A percentile compares a stretch with the other conserved stretches of the same genome.
Conservation (phyloP, 192 early-diverging fungal genomes). For the Chytriomyces sp. region DNA sequence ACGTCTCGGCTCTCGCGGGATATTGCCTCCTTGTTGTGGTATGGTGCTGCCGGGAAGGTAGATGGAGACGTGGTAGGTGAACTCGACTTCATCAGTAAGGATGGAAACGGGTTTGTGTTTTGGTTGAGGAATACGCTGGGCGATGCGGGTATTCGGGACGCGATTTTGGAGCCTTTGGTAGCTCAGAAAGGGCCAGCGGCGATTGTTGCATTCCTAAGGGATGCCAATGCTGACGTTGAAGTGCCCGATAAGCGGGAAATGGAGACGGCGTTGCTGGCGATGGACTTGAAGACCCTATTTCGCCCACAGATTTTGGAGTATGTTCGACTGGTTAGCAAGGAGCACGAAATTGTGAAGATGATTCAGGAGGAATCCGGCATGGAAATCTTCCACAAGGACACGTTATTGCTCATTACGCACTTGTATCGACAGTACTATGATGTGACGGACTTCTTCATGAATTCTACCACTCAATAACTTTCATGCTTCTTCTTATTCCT, state of each 20-base stretch:
- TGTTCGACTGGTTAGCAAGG: constrained; percentile 5
- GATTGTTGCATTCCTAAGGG: constrained; percentile 14
- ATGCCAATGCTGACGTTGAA: background rate
- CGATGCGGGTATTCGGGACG: background rate
- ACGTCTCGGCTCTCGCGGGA: constrained; percentile 36
- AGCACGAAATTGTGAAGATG: background rate
- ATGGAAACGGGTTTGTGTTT: constrained; percentile 33
- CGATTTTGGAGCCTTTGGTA: background rate
- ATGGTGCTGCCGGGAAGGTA: background rate
- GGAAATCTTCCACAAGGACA: constrained; percentile 29
- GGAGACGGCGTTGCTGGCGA: background rate
- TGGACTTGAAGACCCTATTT: constrained; percentile 20
- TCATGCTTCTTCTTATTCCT: background rate
- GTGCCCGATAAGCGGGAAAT: constrained; percentile 2
- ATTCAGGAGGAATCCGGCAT: constrained; percentile 11
- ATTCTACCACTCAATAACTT: too few species aligned
- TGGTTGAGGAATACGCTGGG: constrained; percentile 23
- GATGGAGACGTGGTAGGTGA: background rate
- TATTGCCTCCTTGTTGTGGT: constrained; percentile 19
- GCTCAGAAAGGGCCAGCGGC: background rate
- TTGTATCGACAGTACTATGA: constrained; percentile 34
- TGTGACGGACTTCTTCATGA: constrained; percentile 9
- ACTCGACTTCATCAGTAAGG: constrained; percentile 15
- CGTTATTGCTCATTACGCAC: constrained; percentile 13
- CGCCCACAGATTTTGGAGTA: constrained; percentile 21